A percentile compares a stretch with the other conserved stretches of the same genome.
These are phyloP conservation scores for Blastocystis sp. DNA, from an alignment of 352 stramenopile genomes.

Conservation along the genomic window DNA sequence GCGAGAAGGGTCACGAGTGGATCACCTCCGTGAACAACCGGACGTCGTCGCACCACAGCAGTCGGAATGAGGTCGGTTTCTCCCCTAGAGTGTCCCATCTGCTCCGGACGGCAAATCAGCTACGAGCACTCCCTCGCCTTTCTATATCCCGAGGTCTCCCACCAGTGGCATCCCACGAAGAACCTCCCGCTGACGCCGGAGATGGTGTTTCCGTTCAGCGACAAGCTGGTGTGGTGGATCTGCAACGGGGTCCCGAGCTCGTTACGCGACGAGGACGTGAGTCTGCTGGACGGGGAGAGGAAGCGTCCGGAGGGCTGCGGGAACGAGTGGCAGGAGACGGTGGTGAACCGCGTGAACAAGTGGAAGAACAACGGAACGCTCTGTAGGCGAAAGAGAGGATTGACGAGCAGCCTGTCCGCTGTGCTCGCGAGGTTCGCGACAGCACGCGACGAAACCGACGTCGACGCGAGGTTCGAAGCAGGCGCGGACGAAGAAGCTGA, in stretches of 20 bases:
- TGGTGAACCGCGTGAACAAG: conserved; percentile 24
- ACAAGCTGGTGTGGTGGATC: conserved; percentile 48
- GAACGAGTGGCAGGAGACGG: conserved; percentile 20
- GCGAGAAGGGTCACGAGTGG: conserved; percentile 53
- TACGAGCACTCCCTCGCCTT: conserved; percentile 17
- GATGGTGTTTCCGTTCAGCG: conserved; percentile 31
- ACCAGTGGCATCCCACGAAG: conserved; percentile 53
- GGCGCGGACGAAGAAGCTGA: background rate
- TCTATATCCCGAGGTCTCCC: conserved; percentile 38
- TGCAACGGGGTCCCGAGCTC: background rate
- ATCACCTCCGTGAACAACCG: conserved; percentile 48
- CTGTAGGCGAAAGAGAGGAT: background rate
- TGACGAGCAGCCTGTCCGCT: conserved; percentile 3
- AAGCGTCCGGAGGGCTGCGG: background rate
- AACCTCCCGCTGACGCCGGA: conserved; percentile 12
- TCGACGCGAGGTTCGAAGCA: background rate
- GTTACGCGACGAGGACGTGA: background rate
- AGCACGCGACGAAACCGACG: background rate
- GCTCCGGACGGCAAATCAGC: background rate
- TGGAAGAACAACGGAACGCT: conserved; percentile 5
- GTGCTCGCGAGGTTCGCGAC: background rate
- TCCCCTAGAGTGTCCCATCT: conserved; percentile 8
- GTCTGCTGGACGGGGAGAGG: background rate
- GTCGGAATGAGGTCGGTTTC: background rate
- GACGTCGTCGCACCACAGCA: conserved; percentile 41